Conservation (phyloP, 805 yeast species). For the Hanseniaspora hatyaiensis region DNA sequence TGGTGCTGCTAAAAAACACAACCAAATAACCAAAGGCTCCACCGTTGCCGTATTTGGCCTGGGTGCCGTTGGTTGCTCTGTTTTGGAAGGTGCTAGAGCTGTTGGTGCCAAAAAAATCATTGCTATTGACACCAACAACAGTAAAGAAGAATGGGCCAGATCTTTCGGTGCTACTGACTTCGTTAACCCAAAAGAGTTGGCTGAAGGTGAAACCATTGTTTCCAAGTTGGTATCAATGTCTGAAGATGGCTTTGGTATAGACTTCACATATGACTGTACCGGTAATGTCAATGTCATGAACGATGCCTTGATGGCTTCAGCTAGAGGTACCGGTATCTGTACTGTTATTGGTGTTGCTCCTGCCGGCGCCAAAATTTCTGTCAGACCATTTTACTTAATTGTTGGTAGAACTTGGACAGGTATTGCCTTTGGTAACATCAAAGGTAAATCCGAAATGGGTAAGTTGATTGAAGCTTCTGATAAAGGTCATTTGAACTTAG, state of each 20-base stretch:
- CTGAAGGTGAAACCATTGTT: conserved; percentile 61
- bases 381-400: conserved; percentile 97
- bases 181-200: conserved; percentile 68
- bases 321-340: conserved; percentile 98
- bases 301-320: conserved; percentile 90
- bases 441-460: conserved; percentile 93
- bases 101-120: conserved; percentile 73
- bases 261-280: conserved; percentile 93
- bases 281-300: conserved; percentile 95
- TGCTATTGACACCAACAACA: conserved; percentile 76
- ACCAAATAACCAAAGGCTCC: conserved; percentile 81
- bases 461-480: conserved; percentile 77
- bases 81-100: conserved; percentile 83
- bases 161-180: conserved; percentile 95
- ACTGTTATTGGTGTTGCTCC: conserved; percentile 96
- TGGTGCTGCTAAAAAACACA: conserved; percentile 93
- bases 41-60: conserved; percentile 95
- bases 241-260: conserved; percentile 77
- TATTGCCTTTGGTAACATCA: conserved; percentile 98
- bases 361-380: conserved; percentile 91
- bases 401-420: conserved; percentile 99
- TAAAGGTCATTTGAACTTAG: conserved; percentile 72
- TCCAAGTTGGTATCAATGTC: conserved; percentile 77
- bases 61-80: conserved; percentile 94
- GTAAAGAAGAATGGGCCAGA: conserved; percentile 72